A percentile compares a stretch with the other conserved stretches of the same genome.
phyloP scores from a whole-genome alignment of 2,329 filamentous ascomycete species.

The Byssochlamys sp. region DNA sequence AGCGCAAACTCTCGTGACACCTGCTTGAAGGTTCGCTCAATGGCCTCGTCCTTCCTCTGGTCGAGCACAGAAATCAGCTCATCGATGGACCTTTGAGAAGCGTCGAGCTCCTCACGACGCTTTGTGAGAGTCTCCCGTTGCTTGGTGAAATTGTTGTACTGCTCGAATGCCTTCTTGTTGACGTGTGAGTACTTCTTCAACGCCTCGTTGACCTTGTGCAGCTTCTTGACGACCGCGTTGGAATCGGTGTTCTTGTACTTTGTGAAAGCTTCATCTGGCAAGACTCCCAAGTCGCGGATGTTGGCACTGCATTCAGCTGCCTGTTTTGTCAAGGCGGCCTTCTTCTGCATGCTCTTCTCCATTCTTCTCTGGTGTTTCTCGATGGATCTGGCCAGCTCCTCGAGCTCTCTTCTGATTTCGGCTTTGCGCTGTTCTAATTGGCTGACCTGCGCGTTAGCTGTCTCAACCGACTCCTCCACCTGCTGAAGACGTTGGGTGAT shows the following conservation, averaged over 20 bases:
- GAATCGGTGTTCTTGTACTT: constrained; percentile 78
- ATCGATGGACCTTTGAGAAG: constrained; percentile 76
- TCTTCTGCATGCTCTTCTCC: constrained; percentile 85
- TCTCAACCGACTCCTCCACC: constrained; percentile 64
- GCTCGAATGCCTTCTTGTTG: constrained; percentile 98
- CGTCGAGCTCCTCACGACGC: constrained; percentile 76
- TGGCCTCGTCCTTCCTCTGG: constrained; percentile 92
- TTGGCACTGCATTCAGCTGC: constrained; percentile 74
- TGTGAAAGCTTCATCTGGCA: constrained; percentile 87
- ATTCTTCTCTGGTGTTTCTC: constrained; percentile 79
- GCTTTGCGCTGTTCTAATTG: constrained; percentile 50
- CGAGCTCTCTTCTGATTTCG: constrained; percentile 61
- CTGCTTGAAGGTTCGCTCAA: constrained; percentile 96
- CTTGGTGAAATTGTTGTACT: constrained; percentile 93
- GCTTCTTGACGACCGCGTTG: constrained; percentile 60
- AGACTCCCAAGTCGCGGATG: constrained; percentile 82
- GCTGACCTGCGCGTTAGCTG: constrained; percentile 44
- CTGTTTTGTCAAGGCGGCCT: constrained; percentile 66
- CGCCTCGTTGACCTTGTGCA: constrained; percentile 84
- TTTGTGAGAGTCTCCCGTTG: constrained; percentile 80
- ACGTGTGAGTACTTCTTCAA: constrained; percentile 96
- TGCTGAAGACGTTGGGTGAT: constrained; percentile 62
- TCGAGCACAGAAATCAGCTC: constrained; percentile 88
- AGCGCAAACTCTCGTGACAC: constrained; percentile 85
- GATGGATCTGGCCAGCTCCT: constrained; percentile 67